These are phyloP conservation scores for Suhomyces taliae DNA, from an alignment of 1,139 yeast genomes.

Conservation along the genomic window DNA sequence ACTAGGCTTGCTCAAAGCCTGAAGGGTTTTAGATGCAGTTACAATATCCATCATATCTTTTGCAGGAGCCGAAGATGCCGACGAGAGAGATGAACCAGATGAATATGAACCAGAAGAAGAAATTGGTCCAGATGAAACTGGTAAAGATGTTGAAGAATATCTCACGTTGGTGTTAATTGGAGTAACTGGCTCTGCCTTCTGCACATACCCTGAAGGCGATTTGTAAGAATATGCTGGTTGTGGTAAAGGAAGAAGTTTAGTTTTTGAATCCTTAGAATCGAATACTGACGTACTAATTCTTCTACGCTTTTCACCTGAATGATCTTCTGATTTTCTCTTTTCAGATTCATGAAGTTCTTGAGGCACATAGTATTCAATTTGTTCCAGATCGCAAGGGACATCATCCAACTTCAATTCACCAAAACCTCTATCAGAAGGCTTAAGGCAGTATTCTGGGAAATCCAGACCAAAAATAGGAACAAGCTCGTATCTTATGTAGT, in stretches of 20 bases:
- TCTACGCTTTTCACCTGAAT: conserved; percentile 3
- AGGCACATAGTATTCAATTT: conserved; percentile 7
- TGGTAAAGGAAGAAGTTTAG: conserved; percentile 7
- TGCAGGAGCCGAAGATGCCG: neutral
- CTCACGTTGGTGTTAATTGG: conserved; percentile 5
- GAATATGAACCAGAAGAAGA: neutral
- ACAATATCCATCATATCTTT: conserved; percentile 35
- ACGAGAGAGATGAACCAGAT: conserved; percentile 1
- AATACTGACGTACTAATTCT: conserved; percentile 7
- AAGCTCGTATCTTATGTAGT: conserved; percentile 69
- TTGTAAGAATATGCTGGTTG: conserved; percentile 7
- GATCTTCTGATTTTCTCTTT: conserved; percentile 1
- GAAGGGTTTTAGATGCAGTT: conserved; percentile 43
- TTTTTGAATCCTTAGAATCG: neutral
- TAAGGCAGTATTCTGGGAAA: conserved; percentile 70
- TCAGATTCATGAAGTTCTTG: conserved; percentile 3
- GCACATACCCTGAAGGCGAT: conserved; percentile 6
- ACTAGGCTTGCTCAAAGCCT: conserved; percentile 25
- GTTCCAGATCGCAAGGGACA: conserved; percentile 9
- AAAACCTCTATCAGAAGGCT: conserved; percentile 65
- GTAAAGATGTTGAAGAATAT: neutral
- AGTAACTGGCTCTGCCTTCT: conserved; percentile 7
- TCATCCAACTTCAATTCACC: conserved; percentile 57
- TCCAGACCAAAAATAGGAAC: conserved; percentile 77
- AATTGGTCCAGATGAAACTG: neutral